phyloP scores from a whole-genome alignment of 2,329 filamentous ascomycete species.

The Albifimbria verrucaria region DNA sequence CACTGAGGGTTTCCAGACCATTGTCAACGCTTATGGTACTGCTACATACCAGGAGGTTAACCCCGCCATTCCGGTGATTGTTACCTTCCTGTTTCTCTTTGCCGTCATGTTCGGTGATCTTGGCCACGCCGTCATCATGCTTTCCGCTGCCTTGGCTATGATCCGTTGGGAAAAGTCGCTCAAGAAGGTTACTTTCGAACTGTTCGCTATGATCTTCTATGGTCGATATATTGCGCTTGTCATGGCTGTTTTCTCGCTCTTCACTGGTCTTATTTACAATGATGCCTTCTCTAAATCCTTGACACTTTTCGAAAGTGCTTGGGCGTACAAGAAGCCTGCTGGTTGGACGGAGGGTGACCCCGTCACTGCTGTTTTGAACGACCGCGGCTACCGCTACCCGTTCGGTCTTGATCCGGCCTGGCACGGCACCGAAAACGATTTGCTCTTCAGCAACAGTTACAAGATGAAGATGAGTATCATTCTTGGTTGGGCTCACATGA shows the following conservation, averaged over 20 bases:
- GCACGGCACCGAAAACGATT: slow-evolving; percentile 92
- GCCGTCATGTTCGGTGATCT: slow-evolving; percentile 99
- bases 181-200: slow-evolving; percentile 87
- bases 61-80: slow-evolving; percentile 88
- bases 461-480: slow-evolving; percentile 99
- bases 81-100: slow-evolving; percentile 99
- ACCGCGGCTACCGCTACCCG: slow-evolving; percentile 77
- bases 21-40: slow-evolving; percentile 97
- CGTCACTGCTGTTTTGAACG: slow-evolving; percentile 64
- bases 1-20: slow-evolving; percentile 96
- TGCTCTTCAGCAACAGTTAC: slow-evolving; percentile 96
- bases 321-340: slow-evolving; percentile 71
- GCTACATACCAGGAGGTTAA: slow-evolving; percentile 98
- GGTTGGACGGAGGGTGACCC: slow-evolving; percentile 63
- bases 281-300: slow-evolving; percentile 94
- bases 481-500: slow-evolving; percentile 97
- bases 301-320: slow-evolving; percentile 83
- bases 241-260: slow-evolving; percentile 97
- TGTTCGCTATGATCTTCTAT: slow-evolving; percentile 98
- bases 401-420: slow-evolving; percentile 95
- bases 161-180: slow-evolving; percentile 94
- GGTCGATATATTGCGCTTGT: slow-evolving; percentile 97
- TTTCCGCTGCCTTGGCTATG: slow-evolving; percentile 79
- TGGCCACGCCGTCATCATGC: slow-evolving; percentile 89
- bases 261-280: slow-evolving; percentile 96